These are phyloP conservation scores for Nannochloropsis oceanica DNA, from an alignment of 108 stramenopile genomes.

Conservation along the genomic window DNA sequence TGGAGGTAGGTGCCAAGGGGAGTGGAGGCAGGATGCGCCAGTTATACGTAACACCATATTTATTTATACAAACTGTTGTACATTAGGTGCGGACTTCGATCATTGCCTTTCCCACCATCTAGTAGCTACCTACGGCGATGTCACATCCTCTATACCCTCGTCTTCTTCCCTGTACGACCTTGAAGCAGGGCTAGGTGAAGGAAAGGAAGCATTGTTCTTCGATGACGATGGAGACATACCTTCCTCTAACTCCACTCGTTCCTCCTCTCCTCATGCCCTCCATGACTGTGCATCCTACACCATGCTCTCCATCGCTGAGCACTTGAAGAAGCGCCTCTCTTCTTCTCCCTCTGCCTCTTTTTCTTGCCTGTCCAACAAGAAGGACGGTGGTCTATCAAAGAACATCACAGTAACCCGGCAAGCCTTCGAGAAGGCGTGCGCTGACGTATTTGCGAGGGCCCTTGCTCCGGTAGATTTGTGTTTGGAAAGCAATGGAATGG, in stretches of 20 bases:
- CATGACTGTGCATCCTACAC: conserved; percentile 10
- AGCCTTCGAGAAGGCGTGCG: conserved; percentile 54
- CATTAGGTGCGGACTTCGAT: conserved; percentile 33
- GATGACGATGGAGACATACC: background rate
- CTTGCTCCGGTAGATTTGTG: conserved; percentile 53
- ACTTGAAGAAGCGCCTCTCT: background rate
- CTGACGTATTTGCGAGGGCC: conserved; percentile 57
- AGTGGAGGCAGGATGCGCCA: too few species aligned
- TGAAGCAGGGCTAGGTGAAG: background rate
- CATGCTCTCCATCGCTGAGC: conserved; percentile 8
- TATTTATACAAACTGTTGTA: background rate
- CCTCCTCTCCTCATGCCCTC: background rate
- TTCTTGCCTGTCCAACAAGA: background rate
- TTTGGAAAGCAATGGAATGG: conserved; percentile 47
- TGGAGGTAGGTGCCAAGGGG: too few species aligned
- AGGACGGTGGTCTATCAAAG: background rate
- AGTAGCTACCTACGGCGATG: conserved; percentile 3
- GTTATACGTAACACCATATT: too few species aligned
- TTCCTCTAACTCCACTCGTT: background rate
- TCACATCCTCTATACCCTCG: background rate
- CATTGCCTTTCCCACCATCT: conserved; percentile 22
- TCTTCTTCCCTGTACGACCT: conserved; percentile 17
- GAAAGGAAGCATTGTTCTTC: background rate
- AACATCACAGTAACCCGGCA: conserved; percentile 45
- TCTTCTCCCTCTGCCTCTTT: background rate